Evolutionary conservation across 176 grass and related monocot genomes (phyloP), one percentile per base, ranked within the genome.

Genomic region (Musa acuminata): DNA sequence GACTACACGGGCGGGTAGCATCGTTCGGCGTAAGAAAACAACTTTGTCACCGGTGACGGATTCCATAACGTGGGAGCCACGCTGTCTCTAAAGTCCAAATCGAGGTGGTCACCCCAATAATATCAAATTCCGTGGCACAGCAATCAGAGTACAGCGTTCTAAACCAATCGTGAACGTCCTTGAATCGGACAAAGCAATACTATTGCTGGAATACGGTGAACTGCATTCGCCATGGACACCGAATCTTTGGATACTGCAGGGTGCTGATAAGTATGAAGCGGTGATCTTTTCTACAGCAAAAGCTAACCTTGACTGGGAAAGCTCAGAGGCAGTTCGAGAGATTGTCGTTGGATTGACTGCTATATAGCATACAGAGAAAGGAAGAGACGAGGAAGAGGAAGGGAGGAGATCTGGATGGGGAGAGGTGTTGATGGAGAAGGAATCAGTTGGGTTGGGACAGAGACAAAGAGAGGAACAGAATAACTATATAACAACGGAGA

Each of bases 1-100:
- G 4, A 6, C 4, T 5, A 43, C 0, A 1, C 4, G 4, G 0
- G 0, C 35, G 35, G 0, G 35, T 43, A 43, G 35, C 4, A 0
- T 43, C 35, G 0, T 6, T 0, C 0, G 0, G 35, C 35, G 35
- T 43, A 43, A 6, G 0, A 6, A 4, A 43, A 43, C 35, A 43
- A 13, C 12, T 17, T 1, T 0, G 54, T 17, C 54, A 6, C 14
- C 13, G 3, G 17, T 57, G 54, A 12, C 17, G 54, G 54, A 57
- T 57, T 57, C 54, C 54, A 57, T 57, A 57, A 57, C 54, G 54
- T 57, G 54, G 54, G 54, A 57, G 14, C 13, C 10, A 57, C 54
- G 54, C 54, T 0, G 54, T 57, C 54, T 17, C 54, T 9, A 13
- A 57, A 57, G 12, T 57, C 11, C 54, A 57, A 57, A 19, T 57